phyloP scores from a whole-genome alignment of 2,329 filamentous ascomycete genomes.

The Penicillium crustosum region DNA sequence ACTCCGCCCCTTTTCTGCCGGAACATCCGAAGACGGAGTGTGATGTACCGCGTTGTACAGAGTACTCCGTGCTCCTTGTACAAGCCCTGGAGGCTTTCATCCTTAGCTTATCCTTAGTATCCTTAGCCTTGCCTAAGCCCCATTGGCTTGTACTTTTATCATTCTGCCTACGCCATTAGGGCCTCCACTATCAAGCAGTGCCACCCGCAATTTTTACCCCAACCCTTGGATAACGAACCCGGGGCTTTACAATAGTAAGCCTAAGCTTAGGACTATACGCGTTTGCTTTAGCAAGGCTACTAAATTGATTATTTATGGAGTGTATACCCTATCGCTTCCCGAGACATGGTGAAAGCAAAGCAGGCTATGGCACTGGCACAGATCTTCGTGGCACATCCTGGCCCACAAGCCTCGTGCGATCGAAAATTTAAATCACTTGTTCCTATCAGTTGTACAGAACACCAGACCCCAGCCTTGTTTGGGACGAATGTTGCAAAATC shows the following conservation, averaged over 20 bases:
- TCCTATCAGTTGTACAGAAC: neutral
- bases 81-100: neutral
- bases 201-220: neutral
- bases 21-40: neutral
- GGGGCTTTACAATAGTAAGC: neutral
- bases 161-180: neutral
- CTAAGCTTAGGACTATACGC: neutral
- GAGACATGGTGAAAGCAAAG: neutral
- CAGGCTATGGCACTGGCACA: neutral
- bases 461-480: neutral
- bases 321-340: neutral
- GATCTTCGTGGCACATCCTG: neutral
- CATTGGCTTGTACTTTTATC: neutral
- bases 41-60: neutral
- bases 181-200: constrained; percentile 1
- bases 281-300: neutral
- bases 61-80: neutral
- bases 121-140: constrained; percentile 1
- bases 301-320: constrained; percentile 2
- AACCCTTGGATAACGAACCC: neutral
- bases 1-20: constrained; percentile 6
- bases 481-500: neutral
- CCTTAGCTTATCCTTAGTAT: neutral
- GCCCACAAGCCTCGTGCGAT: neutral
- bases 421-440: neutral